Conservation (phyloP, 2,329 filamentous ascomycete species). For the Cladosporium sp. region DNA sequence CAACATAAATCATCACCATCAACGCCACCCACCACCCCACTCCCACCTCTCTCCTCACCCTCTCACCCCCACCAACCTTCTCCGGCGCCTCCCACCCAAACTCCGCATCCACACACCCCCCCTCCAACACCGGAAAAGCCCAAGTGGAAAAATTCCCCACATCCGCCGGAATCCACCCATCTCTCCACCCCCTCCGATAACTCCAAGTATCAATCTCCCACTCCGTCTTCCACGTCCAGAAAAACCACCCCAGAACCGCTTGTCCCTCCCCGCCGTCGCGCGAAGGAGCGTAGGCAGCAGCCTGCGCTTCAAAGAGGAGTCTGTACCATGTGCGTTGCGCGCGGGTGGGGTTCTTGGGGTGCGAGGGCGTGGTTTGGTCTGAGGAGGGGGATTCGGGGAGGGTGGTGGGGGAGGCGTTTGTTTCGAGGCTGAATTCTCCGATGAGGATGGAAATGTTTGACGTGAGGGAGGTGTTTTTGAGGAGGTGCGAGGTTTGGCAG, state of each 20-base stretch:
- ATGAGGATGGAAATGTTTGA: slow-evolving; percentile 15
- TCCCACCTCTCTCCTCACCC: not conserved
- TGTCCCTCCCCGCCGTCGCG: not conserved
- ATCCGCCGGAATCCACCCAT: slow-evolving; percentile 20
- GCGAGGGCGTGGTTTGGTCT: slow-evolving; percentile 7
- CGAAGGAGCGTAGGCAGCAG: slow-evolving; percentile 17
- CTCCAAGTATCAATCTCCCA: slow-evolving; percentile 23
- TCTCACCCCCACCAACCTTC: not conserved
- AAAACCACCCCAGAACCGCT: slow-evolving; percentile 19
- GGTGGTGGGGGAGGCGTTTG: slow-evolving; percentile 16
- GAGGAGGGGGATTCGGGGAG: too few species aligned
- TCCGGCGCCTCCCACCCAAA: slow-evolving; percentile 6
- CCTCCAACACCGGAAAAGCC: slow-evolving; percentile 16
- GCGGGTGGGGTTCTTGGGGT: not conserved
- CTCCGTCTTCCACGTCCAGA: slow-evolving; percentile 25
- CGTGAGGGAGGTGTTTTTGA: slow-evolving; percentile 7
- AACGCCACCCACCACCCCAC: not conserved
- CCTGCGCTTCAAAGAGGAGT: slow-evolving; percentile 21
- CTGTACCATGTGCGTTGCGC: slow-evolving; percentile 22
- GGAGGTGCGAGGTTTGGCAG: slow-evolving; percentile 16
- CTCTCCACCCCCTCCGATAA: slow-evolving; percentile 16
- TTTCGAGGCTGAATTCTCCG: slow-evolving; percentile 22
- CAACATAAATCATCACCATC: not conserved
- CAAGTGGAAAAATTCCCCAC: slow-evolving; percentile 18
- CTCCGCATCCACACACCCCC: slow-evolving; percentile 9